These are phyloP conservation scores for Solanum lignicaule DNA, from an alignment of 257 asterid genomes.

Conservation along the genomic window DNA sequence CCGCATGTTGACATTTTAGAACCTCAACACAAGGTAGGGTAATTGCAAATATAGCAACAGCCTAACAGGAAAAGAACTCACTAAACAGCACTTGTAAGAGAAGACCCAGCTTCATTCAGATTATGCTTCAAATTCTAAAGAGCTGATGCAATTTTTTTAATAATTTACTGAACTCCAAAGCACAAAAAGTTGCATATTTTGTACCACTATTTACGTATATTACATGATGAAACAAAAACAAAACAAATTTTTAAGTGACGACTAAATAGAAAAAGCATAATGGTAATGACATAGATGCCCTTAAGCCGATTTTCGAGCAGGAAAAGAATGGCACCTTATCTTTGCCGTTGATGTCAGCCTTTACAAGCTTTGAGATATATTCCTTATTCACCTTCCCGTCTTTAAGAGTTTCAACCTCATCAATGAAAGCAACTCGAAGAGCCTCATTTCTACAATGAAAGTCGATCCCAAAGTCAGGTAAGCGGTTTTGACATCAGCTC, in stretches of 20 bases:
- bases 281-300: background rate
- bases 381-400: conserved; percentile 79
- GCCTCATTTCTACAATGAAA: conserved; percentile 73
- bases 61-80: background rate
- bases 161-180: background rate
- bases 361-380: conserved; percentile 87
- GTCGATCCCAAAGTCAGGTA: background rate
- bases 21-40: background rate
- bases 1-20: background rate
- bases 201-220: background rate
- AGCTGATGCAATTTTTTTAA: background rate
- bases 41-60: background rate
- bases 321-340: conserved; percentile 51
- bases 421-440: conserved; percentile 95
- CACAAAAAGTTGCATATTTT: background rate
- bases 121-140: background rate
- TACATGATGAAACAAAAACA: background rate
- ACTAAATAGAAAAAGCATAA: background rate
- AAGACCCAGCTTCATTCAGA: background rate
- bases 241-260: background rate
- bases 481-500: background rate
- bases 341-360: conserved; percentile 90
- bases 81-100: background rate
- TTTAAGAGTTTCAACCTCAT: conserved; percentile 81
- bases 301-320: background rate